These are phyloP conservation scores for Limnanthes douglasii DNA, from an alignment of 345 rosid species.

Conservation along the genomic window DNA sequence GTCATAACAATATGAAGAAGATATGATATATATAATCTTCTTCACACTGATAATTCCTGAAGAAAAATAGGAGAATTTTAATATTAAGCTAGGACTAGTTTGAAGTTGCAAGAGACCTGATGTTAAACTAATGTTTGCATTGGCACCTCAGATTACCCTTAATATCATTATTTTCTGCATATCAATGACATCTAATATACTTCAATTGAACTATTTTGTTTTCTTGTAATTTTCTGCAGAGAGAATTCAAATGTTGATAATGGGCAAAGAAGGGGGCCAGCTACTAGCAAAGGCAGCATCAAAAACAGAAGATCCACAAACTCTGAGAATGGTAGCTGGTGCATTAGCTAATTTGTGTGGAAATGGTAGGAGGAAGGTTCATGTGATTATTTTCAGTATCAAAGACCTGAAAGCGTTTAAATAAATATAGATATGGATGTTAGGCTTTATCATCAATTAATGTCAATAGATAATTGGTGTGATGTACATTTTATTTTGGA, in stretches of 20 bases:
- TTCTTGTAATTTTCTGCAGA: conserved; percentile 20
- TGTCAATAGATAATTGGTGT: no score
- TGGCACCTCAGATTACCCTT: no score
- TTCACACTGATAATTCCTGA: no score
- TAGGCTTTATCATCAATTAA: no score
- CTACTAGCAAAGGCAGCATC: conserved; percentile 59
- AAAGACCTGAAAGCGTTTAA: not conserved
- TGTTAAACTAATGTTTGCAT: no score
- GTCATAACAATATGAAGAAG: no score
- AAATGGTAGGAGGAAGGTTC: conserved; percentile 43
- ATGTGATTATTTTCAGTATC: conserved; percentile 1
- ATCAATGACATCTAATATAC: not conserved
- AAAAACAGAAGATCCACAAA: conserved; percentile 73
- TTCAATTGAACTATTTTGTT: not conserved
- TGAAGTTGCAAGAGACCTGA: no score
- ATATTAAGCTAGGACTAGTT: no score
- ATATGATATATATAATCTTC: no score
- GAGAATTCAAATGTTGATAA: conserved; percentile 65
- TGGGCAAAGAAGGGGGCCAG: conserved; percentile 81
- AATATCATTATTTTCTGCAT: not conserved
- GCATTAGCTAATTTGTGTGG: conserved; percentile 89
- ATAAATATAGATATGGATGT: no score
- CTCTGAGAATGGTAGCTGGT: conserved; percentile 94
- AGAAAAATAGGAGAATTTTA: no score
- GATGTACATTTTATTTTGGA: no score